Evolutionary conservation across 1,284 basidiomycete species (phyloP), one percentile per base, ranked within the genome.

Genomic region (Ceratobasidium sp.): DNA sequence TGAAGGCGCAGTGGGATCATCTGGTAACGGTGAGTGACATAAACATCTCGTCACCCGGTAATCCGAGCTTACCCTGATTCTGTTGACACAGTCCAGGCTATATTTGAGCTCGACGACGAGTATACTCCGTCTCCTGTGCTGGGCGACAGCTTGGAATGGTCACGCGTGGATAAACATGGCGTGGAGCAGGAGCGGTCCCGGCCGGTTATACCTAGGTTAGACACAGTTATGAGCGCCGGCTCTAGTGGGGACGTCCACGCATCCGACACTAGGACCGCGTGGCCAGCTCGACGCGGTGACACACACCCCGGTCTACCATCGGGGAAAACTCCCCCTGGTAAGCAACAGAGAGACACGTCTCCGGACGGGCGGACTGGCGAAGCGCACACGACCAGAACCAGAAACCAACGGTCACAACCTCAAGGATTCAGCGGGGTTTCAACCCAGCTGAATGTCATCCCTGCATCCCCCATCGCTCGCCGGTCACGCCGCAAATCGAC

Each of bases 71-170:
- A 29, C 11, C 11, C 22, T 22, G 46, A 43, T 43, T 51, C 27
- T 27, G 54, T 78, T 56, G 77, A 6, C 61, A 39, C 34, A 71
- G 14, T 51, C 48, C 29, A 78, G 16, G 78, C 93, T 86, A 90
- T 96, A 13, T 96, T 97, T 79, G 93, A 95, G 77, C 86, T 95
- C 11, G 92, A 92, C 78, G 88, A 91, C 34, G 90, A 92, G 76
- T 84, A 89, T 13, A 84, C 62, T 22, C 71, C 71, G 1, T 48
- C 58, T 41, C 58, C 58, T 2, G 48, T 41, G 3, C 5, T 62
- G 13, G 80, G 84, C 41, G 88, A 88, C 31, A 88, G 85, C 74
- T 88, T 88, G 9, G 81, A 90, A 19, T 89, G 89, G 76, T 84
- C 83, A 19, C 78, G 80, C 3, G 80, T 81, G 27, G 80, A 79